Conservation (phyloP, 768 basidiomycete genomes). For the Serendipita sp. region DNA sequence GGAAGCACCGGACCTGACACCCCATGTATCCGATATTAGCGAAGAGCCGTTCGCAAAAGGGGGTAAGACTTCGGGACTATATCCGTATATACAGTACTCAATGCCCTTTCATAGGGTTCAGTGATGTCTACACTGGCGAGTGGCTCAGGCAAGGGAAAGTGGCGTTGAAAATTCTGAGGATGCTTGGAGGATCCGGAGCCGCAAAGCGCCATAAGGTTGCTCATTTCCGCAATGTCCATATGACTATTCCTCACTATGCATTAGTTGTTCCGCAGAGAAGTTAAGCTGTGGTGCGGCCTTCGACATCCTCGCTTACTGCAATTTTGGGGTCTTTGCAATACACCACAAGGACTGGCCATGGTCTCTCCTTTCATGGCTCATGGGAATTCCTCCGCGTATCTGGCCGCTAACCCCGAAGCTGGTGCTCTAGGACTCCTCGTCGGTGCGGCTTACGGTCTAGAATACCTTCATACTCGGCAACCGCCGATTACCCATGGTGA, state of each 20-base stretch:
- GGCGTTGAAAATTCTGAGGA: neutral
- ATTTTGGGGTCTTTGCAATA: constrained; percentile 1
- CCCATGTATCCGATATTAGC: neutral
- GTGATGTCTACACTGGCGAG: constrained; percentile 5
- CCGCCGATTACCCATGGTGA: constrained; percentile 4
- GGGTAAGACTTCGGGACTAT: neutral
- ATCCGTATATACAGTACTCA: neutral
- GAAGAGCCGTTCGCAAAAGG: constrained; percentile 3
- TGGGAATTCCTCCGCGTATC: neutral
- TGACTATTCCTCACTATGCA: neutral
- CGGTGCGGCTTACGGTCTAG: neutral
- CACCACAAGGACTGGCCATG: neutral
- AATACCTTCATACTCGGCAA: neutral
- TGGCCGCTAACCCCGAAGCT: neutral
- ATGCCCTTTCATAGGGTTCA: neutral
- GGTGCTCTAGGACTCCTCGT: neutral
- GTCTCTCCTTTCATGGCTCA: neutral
- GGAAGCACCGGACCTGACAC: neutral
- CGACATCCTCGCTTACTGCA: neutral
- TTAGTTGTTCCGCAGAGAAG: neutral
- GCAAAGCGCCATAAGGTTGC: neutral
- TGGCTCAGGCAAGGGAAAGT: constrained; percentile 3
- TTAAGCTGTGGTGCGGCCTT: neutral
- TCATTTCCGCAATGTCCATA: neutral
- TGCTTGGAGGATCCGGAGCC: neutral